phyloP scores from a whole-genome alignment of 169 alveolate species.

The Plasmodium coatneyi region DNA sequence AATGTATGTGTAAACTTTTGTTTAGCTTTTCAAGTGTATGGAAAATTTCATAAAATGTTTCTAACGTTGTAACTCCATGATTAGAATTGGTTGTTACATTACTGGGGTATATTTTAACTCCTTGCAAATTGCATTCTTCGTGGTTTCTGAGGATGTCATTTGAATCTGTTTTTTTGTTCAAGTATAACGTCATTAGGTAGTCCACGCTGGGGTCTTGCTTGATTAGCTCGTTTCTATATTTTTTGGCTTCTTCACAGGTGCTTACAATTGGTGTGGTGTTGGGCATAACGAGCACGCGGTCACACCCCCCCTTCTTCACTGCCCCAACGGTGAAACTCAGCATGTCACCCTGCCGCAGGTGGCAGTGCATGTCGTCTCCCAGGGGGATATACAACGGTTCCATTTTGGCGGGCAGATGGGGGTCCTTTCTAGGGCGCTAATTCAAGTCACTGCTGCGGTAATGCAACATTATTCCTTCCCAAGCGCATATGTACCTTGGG shows the following conservation, averaged over 20 bases:
- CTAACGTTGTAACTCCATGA: conserved; percentile 78
- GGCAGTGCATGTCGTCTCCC: conserved; percentile 86
- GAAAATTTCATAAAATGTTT: conserved; percentile 80
- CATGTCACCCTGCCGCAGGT: conserved; percentile 83
- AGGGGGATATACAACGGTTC: conserved; percentile 5
- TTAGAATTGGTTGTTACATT: conserved; percentile 85
- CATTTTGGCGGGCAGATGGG: not conserved
- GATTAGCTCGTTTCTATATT: conserved; percentile 72
- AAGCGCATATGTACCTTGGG: not conserved
- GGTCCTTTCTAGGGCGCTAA: not conserved
- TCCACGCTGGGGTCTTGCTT: conserved; percentile 72
- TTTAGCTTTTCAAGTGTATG: conserved; percentile 79
- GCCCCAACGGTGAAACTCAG: conserved; percentile 31
- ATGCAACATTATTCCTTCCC: not conserved
- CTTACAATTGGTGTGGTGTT: conserved; percentile 82
- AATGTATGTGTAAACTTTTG: conserved; percentile 83
- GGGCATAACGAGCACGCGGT: conserved; percentile 87
- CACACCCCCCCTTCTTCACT: conserved; percentile 68
- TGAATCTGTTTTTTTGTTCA: conserved; percentile 73
- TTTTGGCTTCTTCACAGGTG: conserved; percentile 81
- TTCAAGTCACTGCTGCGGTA: not conserved
- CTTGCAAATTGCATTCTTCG: conserved; percentile 80
- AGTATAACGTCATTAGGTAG: conserved; percentile 84
- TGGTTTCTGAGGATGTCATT: conserved; percentile 78
- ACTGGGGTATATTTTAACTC: conserved; percentile 85